Base-by-base conservation (phyloP, 2,329 filamentous ascomycete genomes). In the Curvularia hawaiiensis region DNA sequence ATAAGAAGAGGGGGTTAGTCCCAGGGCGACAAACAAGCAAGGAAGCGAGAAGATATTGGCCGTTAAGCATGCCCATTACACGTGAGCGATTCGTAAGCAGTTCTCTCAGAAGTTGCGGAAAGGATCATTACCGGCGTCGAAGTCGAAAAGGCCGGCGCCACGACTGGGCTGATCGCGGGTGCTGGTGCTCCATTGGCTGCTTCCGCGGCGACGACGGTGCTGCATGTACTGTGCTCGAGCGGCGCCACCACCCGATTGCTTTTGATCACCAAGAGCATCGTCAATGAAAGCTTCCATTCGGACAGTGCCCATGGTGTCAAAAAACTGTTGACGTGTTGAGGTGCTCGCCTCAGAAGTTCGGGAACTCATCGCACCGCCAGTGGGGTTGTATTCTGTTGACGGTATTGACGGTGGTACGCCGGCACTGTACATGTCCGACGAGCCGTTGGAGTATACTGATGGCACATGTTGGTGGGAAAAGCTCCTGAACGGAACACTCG, bases 201-300 rank as follows among this genome's bases (percentile, higher is more conserved):
- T 74, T 28, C 66, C 64, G 14, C 69, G 65, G 43, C 74, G 69
- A 43, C 72, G 69, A 51, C 71, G 60, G 5, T 66, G 65, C 43
- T 66, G 65, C 52, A 68, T 64, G 35, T 58, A 49, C n/a, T 65
- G 66, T 26, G 66, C 47, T 39, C 65, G 62, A 14, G 60, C 53
- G 31, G 50, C 30, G n/a, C 64, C 54, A 18, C 54, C 58, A 31
- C 52, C 51, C 18, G 57, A 50, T 30, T 62, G 58, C 38, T 59
- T 63, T 9, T 62, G 55, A 26, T 73, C 72, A 7, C 66, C 66
- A 4, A 76, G 55, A 28, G 71, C 73, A 33, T 79, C 79, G 62
- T 87, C 85, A 65, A 99, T 96, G 75, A 98, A 99, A 0, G 95
- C 95, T 76, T 98, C 94, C 94, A 99, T 98, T 28, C 95, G 87